Percentiles rank a stretch among this genome's conserved stretches.
Conservation (phyloP, 352 stramenopile genomes). For the Pythium folliculosum region DNA sequence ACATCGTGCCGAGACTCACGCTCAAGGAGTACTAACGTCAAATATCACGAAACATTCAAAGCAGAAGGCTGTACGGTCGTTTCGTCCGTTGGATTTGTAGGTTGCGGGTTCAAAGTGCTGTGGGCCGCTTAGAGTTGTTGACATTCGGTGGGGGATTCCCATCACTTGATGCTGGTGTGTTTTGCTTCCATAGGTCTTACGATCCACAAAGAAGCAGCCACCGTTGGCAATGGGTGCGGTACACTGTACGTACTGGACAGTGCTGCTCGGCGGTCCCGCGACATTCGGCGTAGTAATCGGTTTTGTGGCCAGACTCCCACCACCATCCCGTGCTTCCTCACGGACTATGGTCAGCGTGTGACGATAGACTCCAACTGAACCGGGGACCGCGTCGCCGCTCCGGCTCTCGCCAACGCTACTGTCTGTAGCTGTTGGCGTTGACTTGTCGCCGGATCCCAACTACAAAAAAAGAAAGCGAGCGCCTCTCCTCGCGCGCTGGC, state of each 20-base stretch:
- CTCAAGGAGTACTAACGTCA: slow-evolving; percentile 91
- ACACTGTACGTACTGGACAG: too few species aligned
- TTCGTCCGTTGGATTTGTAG: neutral
- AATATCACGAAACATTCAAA: slow-evolving; percentile 5
- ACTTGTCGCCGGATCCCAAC: neutral
- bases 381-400: neutral
- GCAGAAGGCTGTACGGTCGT: neutral
- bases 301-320: neutral
- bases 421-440: neutral
- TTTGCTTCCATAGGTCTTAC: too few species aligned
- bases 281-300: neutral
- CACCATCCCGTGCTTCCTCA: neutral
- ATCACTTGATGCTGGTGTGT: too few species aligned
- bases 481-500: too few species aligned
- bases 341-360: neutral
- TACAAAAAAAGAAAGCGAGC: neutral
- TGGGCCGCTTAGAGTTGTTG: neutral
- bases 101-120: neutral
- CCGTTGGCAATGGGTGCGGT: neutral
- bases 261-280: neutral
- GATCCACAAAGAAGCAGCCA: too few species aligned
- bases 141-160: neutral
- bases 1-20: slow-evolving; percentile 97
- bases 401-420: neutral
- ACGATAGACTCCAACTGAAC: neutral